Evolutionary conservation across 805 yeast genomes (phyloP).

Genomic region (Ogataea chonburiensis): DNA sequence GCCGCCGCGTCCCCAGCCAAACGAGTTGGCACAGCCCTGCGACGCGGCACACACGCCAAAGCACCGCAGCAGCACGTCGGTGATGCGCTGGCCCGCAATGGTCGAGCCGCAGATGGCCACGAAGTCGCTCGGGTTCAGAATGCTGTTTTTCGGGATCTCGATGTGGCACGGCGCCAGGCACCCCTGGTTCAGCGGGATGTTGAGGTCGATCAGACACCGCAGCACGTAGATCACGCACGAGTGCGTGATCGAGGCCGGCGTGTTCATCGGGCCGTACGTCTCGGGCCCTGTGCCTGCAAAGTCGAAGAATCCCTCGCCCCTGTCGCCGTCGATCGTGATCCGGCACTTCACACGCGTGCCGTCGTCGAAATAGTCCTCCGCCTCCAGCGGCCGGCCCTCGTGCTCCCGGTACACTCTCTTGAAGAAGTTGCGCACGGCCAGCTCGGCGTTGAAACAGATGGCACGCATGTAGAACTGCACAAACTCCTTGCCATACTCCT

Average conservation of each 20-base stretch:
- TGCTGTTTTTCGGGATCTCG: constrained; percentile 32
- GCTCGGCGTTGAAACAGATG: constrained; percentile 43
- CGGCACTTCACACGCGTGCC: constrained; percentile 49
- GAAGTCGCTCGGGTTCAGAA: constrained; percentile 42
- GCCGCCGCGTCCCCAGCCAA: constrained; percentile 53
- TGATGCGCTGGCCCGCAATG: constrained; percentile 55
- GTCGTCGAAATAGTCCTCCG: constrained; percentile 51
- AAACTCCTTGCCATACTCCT: constrained; percentile 40
- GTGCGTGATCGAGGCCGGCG: constrained; percentile 53
- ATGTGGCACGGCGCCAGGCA: constrained; percentile 46
- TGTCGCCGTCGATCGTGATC: constrained; percentile 40
- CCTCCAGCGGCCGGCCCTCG: constrained; percentile 35
- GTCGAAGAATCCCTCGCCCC: constrained; percentile 47
- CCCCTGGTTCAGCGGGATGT: constrained; percentile 57
- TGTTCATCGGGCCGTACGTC: constrained; percentile 51
- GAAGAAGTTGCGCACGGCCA: constrained; percentile 38
- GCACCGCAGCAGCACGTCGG: constrained; percentile 52
- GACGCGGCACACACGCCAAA: constrained; percentile 57
- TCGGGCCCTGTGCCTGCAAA: constrained; percentile 52
- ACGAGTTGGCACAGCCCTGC: constrained; percentile 57
- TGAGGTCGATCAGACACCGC: constrained; percentile 48
- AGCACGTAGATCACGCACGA: constrained; percentile 54
- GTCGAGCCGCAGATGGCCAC: constrained; percentile 56
- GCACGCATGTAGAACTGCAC: constrained; percentile 46
- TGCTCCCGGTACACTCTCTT: constrained; percentile 40